phyloP scores from a whole-genome alignment of 2,329 filamentous ascomycete genomes.

The Aspergillus fijiensis region DNA sequence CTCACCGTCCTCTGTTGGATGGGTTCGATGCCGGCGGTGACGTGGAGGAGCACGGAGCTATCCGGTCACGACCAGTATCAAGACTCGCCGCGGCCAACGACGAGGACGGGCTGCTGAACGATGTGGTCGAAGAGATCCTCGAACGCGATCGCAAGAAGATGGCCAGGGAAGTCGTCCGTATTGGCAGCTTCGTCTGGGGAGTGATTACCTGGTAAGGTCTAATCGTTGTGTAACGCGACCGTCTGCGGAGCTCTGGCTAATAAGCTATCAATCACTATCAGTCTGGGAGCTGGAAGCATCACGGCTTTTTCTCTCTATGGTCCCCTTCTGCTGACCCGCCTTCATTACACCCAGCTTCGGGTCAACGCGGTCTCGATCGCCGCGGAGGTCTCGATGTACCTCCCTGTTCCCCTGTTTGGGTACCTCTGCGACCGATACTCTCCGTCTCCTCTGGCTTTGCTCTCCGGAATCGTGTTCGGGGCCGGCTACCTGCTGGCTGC shows the following conservation, averaged over 20 bases:
- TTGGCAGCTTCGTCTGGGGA: conserved; percentile 60
- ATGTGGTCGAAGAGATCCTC: conserved; percentile 61
- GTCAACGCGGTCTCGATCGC: conserved; percentile 88
- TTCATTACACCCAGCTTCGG: conserved; percentile 87
- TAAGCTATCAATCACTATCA: conserved; percentile 23
- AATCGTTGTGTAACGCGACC: neutral
- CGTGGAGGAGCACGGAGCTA: conserved; percentile 27
- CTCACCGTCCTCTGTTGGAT: conserved; percentile 36
- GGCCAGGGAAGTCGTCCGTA: conserved; percentile 53
- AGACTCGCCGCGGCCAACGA: conserved; percentile 20
- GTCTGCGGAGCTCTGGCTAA: neutral
- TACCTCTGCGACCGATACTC: conserved; percentile 89
- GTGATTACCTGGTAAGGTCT: conserved; percentile 55
- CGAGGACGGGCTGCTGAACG: conserved; percentile 54
- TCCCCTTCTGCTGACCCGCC: conserved; percentile 78
- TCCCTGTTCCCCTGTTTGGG: conserved; percentile 85
- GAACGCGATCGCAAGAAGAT: conserved; percentile 57
- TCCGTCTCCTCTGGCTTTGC: conserved; percentile 71
- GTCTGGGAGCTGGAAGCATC: conserved; percentile 83
- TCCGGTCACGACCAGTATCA: conserved; percentile 22
- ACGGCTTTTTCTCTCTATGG: conserved; percentile 93
- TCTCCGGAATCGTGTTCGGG: conserved; percentile 73
- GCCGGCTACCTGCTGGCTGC: conserved; percentile 81
- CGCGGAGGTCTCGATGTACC: conserved; percentile 83
- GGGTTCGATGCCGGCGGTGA: conserved; percentile 18